Percentiles rank a stretch among this genome's conserved stretches.
Evolutionary conservation across 2,329 filamentous ascomycete genomes (phyloP).

Genomic region (Biscogniauxia sp.): DNA sequence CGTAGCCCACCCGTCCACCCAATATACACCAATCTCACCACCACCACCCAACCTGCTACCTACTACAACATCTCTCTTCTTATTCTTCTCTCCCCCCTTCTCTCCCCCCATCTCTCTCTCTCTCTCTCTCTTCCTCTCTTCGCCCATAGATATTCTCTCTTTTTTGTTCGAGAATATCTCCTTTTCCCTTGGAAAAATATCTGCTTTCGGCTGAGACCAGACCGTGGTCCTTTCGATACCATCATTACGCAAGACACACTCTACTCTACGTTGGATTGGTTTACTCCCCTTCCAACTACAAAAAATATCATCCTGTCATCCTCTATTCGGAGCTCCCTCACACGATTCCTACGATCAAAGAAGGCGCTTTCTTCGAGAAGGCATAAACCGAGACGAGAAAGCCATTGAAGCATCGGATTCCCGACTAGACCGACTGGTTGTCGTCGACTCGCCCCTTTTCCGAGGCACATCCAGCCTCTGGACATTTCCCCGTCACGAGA

Average conservation of each 20-base stretch:
- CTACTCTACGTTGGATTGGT: not conserved
- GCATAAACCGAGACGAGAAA: not conserved
- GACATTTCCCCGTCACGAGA: constrained; percentile 15
- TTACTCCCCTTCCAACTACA: not conserved
- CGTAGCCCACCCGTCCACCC: no score
- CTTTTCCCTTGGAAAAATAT: not conserved
- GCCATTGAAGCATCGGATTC: not conserved
- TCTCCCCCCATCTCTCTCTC: not conserved
- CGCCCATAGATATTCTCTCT: not conserved
- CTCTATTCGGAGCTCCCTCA: not conserved
- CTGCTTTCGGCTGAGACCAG: not conserved
- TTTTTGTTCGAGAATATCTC: not conserved
- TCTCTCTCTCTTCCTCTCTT: not conserved
- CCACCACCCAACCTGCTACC: not conserved
- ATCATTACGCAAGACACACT: not conserved
- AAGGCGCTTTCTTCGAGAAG: not conserved
- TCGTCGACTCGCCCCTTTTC: constrained; percentile 5
- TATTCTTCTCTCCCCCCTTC: not conserved
- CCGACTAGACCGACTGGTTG: not conserved
- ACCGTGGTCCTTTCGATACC: not conserved
- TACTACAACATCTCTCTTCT: no score
- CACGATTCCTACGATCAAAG: not conserved
- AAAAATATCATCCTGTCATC: not conserved
- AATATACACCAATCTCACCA: not conserved
- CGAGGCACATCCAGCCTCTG: constrained; percentile 11